A percentile compares a stretch with the other conserved stretches of the same genome.
These are phyloP conservation scores for Spatholobus suberectus DNA, from an alignment of 306 rosid genomes.

Conservation along the genomic window DNA sequence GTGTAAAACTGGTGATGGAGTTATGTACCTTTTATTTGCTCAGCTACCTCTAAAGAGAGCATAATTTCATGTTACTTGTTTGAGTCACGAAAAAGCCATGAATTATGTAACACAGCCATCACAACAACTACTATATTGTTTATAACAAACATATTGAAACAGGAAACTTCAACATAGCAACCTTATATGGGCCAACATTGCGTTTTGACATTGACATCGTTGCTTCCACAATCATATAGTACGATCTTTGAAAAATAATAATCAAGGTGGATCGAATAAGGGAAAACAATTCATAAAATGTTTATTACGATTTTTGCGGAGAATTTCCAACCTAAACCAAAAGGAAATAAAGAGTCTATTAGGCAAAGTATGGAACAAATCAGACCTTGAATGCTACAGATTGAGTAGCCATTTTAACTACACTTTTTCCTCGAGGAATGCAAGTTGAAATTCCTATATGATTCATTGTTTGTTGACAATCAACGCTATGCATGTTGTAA, in stretches of 20 bases:
- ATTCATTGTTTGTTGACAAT: background rate
- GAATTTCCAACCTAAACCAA: background rate
- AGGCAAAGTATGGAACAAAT: background rate
- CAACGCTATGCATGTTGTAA: background rate
- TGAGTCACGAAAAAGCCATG: background rate
- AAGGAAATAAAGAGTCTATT: background rate
- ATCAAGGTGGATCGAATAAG: background rate
- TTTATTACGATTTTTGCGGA: background rate
- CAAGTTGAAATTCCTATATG: background rate
- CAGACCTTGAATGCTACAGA: background rate
- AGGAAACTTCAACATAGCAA: background rate
- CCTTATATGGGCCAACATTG: background rate
- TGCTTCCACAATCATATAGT: background rate
- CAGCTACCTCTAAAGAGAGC: background rate
- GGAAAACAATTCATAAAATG: background rate
- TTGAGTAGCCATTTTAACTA: no score
- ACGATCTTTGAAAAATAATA: background rate
- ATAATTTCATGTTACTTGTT: background rate
- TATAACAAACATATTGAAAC: background rate
- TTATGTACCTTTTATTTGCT: background rate
- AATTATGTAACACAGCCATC: background rate
- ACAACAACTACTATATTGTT: background rate
- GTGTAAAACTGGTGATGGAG: background rate
- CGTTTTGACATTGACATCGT: background rate
- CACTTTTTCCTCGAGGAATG: background rate